Base-by-base conservation (phyloP, 2,329 filamentous ascomycete species). In the Moelleriella libera region DNA sequence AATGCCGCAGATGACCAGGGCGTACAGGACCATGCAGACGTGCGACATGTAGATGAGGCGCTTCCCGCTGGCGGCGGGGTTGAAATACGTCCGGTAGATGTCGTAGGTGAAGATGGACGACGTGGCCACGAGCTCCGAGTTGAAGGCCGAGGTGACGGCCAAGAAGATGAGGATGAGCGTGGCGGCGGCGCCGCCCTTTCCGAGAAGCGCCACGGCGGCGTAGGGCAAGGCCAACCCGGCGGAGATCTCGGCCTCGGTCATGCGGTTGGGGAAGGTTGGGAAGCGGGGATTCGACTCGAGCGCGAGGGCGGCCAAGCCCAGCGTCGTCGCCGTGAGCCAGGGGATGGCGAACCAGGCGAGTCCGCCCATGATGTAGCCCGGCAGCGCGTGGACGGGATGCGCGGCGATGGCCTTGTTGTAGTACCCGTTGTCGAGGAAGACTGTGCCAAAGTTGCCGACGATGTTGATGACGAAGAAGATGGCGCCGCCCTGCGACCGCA, bases 321-420 rank as follows among this genome's bases (percentile, higher is more conserved):
- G 85, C 1, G 88, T 94, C 0, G 86, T 95, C 1, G 88, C 88
- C 2, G 81, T 85, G 8, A 94, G 72, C 85, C 86, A 94, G 0
- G 89, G 89, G 46, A 96, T 94, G 1, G 88, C 88, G 55, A 95
- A 95, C 88, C 88, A 95, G 45, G 78, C 82, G 1, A 94, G 73
- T 28, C 89, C 88, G 5, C 88, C 88, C 51, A 90, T 76, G 47
- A 95, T 82, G 59, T 95, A 95, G 14, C 88, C 88, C 0, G 88
- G 88, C 2, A 96, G 76, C 0, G 88, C 89, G 51, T 90, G 81
- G 0, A 90, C 83, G 1, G 88, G 88, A 28, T 80, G 83, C 0
- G 89, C 88, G 6, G 89, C 87, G 57, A 95, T 94, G 12, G 88
- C 88, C 65, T 94, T 94, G 72, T 94, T 92, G 67, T 88, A 94